Evolutionary conservation across 1,284 basidiomycete genomes (phyloP).

Genomic region (Melampsora americana): DNA sequence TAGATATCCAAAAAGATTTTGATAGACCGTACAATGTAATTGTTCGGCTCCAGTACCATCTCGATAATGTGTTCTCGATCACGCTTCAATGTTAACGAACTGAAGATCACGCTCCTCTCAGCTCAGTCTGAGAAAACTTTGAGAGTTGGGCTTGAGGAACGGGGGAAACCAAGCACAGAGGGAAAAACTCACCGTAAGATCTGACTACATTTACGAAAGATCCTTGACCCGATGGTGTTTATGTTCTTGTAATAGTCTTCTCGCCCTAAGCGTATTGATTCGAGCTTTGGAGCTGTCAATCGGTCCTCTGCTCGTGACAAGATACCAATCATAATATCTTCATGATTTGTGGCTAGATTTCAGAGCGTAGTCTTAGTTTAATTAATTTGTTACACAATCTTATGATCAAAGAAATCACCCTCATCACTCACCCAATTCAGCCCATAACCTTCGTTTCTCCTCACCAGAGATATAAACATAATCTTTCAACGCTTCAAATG

Average conservation of each 20-base stretch:
- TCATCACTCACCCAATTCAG: constrained; percentile 29
- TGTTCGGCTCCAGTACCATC: constrained; percentile 40
- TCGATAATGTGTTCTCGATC: constrained; percentile 41
- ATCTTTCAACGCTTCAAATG: constrained; percentile 25
- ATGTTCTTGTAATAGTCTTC: background rate
- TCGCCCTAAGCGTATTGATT: background rate
- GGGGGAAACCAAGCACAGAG: too few relatives aligned
- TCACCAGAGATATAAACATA: constrained; percentile 30
- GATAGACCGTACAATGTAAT: constrained; percentile 38
- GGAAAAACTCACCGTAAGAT: too few relatives aligned
- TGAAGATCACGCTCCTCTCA: too few relatives aligned
- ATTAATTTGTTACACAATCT: too few relatives aligned
- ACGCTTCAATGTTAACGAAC: constrained; percentile 22
- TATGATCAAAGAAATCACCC: background rate
- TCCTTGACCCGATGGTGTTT: too few relatives aligned
- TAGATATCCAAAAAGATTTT: constrained; percentile 39
- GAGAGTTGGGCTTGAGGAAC: too few relatives aligned
- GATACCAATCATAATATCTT: background rate
- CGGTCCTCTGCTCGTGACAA: background rate
- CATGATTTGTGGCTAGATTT: background rate
- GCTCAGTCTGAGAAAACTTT: too few relatives aligned
- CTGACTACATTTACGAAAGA: too few relatives aligned
- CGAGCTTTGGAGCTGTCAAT: background rate
- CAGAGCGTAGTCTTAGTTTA: too few relatives aligned
- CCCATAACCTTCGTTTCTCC: constrained; percentile 15